Base-by-base conservation (phyloP, 768 basidiomycete species). In the Pleurotus cornucopiae region DNA sequence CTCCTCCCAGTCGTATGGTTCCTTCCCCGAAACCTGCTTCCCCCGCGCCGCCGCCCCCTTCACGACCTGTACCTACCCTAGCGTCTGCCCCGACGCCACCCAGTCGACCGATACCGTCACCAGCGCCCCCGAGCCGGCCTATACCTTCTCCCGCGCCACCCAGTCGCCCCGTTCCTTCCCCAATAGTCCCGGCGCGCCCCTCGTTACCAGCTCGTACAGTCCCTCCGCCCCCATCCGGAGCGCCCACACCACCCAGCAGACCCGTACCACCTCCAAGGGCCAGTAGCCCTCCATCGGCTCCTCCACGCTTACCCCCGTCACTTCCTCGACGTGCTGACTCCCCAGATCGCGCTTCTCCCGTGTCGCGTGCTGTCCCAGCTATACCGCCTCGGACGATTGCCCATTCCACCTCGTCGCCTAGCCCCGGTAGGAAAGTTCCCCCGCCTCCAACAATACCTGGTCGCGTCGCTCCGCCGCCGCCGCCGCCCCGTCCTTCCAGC, bases 401-500 rank as follows among this genome's bases (percentile, higher is more conserved):
- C 40, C 51, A 53, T 41, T 55, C 60, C 2, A 51, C 57, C 30
- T 64, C 64, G 6, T 72, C 73, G 13, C 63, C 58, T 30, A 70
- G 51, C 23, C 51, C 51, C 12, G 23, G 51, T 6, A 53, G 77
- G 48, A 69, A 65, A 47, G 70, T 70, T 34, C 70, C 75, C 11
- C 71, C 70, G 0, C 70, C 71, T 6, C 69, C 76, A 11, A 64
- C 69, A 2, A 60, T 67, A 2, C 71, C 74, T 52, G 74, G 71
- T 6, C 65, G 73, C 51, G 66, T 69, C 9, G 70, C 70, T 38
- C 72, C 73, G 7, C 75, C 76, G 0, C 81, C 81, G 12, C 80
- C 82, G 13, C 72, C 78, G 25, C 71, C 75, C 16, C 65, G 79
- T 20, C 73, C 72, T 51, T 67, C 73, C 5, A 77, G 75, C 53